These are phyloP conservation scores for Globisporangium middletonii DNA, from an alignment of 352 stramenopile genomes.

Conservation along the genomic window DNA sequence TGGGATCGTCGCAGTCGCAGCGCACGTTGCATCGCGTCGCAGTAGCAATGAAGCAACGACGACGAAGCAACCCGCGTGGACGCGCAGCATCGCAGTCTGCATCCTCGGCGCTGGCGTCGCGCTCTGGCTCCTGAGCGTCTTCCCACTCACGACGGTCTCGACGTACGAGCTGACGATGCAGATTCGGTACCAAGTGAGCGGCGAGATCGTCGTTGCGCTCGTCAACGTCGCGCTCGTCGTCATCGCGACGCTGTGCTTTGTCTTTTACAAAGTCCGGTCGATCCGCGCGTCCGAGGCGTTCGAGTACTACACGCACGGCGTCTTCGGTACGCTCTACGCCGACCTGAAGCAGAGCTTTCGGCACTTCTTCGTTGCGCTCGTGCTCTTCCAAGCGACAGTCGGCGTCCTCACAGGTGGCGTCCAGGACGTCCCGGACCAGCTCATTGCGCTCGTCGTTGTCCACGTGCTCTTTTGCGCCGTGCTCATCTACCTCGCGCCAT, in stretches of 20 bases:
- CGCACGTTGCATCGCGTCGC: not conserved
- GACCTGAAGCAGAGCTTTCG: slow-evolving; percentile 42
- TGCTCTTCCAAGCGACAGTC: slow-evolving; percentile 40
- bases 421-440: slow-evolving; percentile 34
- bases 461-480: slow-evolving; percentile 46
- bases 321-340: slow-evolving; percentile 58
- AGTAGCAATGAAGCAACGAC: not conserved
- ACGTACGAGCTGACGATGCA: slow-evolving; percentile 65
- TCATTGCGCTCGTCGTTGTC: slow-evolving; percentile 44
- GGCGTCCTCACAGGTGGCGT: slow-evolving; percentile 48
- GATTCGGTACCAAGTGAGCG: slow-evolving; percentile 38
- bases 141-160: slow-evolving; percentile 47
- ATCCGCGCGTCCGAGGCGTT: slow-evolving; percentile 34
- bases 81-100: slow-evolving; percentile 40
- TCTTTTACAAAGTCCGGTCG: slow-evolving; percentile 33
- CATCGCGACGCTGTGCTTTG: slow-evolving; percentile 30
- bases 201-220: slow-evolving; percentile 38
- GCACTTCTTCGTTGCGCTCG: slow-evolving; percentile 55
- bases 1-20: slow-evolving; percentile 9
- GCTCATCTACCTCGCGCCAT: slow-evolving; percentile 48
- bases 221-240: slow-evolving; percentile 41
- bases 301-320: slow-evolving; percentile 37
- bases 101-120: slow-evolving; percentile 43
- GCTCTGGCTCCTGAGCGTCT: slow-evolving; percentile 48
- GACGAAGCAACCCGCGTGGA: slow-evolving; percentile 16